Percentiles rank a stretch among this genome's conserved stretches.
Evolutionary conservation across 352 stramenopile species (phyloP).

Genomic region (Thraustochytrium striatum): DNA sequence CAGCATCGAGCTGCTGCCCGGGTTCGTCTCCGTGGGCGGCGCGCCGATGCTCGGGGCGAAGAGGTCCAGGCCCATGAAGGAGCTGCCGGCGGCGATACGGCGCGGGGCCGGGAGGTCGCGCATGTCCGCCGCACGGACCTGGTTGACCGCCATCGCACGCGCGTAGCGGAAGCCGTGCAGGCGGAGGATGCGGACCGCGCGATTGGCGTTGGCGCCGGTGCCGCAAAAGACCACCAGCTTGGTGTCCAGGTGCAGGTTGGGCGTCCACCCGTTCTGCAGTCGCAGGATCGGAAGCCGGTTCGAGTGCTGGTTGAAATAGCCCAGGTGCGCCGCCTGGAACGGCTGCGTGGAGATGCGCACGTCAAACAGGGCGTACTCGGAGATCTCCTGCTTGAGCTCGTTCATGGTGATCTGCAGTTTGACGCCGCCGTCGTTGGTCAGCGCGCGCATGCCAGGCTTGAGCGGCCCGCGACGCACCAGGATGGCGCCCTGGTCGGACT

Average conservation of each 20-base stretch:
- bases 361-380: background rate
- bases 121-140: background rate
- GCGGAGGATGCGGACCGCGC: background rate
- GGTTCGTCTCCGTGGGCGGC: background rate
- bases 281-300: background rate
- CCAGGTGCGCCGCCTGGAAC: background rate
- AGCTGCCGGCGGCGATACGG: background rate
- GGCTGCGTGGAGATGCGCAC: background rate
- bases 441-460: background rate
- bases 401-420: background rate
- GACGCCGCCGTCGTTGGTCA: background rate
- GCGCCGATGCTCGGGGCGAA: conserved; percentile 3
- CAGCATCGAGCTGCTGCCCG: background rate
- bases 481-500: background rate
- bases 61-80: background rate
- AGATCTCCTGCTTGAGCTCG: background rate
- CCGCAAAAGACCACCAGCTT: background rate
- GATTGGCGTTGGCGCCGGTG: background rate
- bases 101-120: background rate
- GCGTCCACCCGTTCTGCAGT: background rate
- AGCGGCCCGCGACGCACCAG: background rate
- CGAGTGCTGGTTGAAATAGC: background rate
- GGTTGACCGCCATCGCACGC: background rate
- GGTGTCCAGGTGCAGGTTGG: background rate
- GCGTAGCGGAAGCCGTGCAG: background rate